Evolutionary conservation across 176 grass and related monocot species (phyloP), one percentile per base, ranked within the genome.

Genomic region (Oryza punctata): DNA sequence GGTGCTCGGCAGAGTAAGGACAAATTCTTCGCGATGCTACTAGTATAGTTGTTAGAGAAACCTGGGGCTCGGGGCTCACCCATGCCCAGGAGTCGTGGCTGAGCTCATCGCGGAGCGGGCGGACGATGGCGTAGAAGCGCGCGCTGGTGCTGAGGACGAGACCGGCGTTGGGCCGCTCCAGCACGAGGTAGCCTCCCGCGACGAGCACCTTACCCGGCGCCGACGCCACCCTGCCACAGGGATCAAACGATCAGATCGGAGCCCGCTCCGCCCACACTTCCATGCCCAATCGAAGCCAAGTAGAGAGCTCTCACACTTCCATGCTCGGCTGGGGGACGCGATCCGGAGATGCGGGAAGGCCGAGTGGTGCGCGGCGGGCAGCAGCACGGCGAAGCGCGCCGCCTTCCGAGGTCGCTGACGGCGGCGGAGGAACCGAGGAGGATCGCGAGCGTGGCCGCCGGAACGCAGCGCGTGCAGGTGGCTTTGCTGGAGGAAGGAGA

Each of bases 121-220:
- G 88, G 47, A 99, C 83, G 80, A 94, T 75, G 52, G 93, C 87
- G 71, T 96, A 99, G 87, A 96, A 99, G 49, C 91, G 91, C 19
- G 96, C 91, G 21, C 69, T 96, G 83, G 96, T 94, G 87, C 93
- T 95, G 57, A 96, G 89, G 75, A 98, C 93, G 35, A 98, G 90
- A 32, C 96, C 91, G 0, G 89, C 87, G 83, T 98, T 98, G 49
- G 96, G 89, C 76, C 91, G 90, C 77, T 98, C 91, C 76, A 98
- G 86, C 65, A 98, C 87, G 50, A 98, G 91, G 85, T 96, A 98
- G 6, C 96, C 96, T 12, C 96, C 89, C 16, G 91, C 87, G 70
- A 98, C 88, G 80, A 96, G 85, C 60, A 96, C 96, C 87, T 96
- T 95, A 41, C 96, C 93, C 45, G 93, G 93, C 72, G 93, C 91